Base-by-base conservation (phyloP, 1,284 basidiomycete species). In the Melanopsichium pennsylvanicum region DNA sequence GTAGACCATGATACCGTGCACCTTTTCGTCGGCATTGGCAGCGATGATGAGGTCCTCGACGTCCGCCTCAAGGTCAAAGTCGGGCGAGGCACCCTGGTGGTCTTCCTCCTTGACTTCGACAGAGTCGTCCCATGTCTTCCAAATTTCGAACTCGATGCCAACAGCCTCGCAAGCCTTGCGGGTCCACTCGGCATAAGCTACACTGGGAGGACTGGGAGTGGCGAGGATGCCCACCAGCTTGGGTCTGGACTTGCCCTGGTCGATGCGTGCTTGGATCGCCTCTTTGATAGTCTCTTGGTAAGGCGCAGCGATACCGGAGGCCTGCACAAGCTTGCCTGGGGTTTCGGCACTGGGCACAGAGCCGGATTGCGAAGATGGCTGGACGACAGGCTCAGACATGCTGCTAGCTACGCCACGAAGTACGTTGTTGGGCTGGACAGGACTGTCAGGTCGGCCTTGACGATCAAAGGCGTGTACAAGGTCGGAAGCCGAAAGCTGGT, bases 1-100 rank as follows among this genome's bases (percentile, higher is more conserved):
- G 72, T 80, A 80, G 8, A 92, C 93, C 93, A 97, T 95, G 78
- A 97, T 93, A n/a, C 94, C 94, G 83, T 96, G 88, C 7, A 96
- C 87, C 59, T 84, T 85, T 19, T 85, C 84, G 79, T 96, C 92
- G 66, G 91, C 91, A 78, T 97, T 97, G 18, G 93, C 79, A 19
- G 77, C 77, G 23, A 80, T 76, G 66, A 80, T 80, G 25, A 67
- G 62, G 46, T 80, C 79, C 58, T 82, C 80, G 38, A 77, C 73
- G 43, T 82, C 81, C 16, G 76, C 80, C 31, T 94, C 92, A 52
- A 97, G 89, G 70, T 97, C 94, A 6, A 91, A 93, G 81, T 96
- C 64, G 21, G 64, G 70, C 6, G 54, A 52, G 7, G 27, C 36
- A 23, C 57, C 91, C 81, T 96, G 93, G 11, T 93, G 92, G 33